phyloP scores from a whole-genome alignment of 2,329 filamentous ascomycete species.

The Fusarium aywerte region DNA sequence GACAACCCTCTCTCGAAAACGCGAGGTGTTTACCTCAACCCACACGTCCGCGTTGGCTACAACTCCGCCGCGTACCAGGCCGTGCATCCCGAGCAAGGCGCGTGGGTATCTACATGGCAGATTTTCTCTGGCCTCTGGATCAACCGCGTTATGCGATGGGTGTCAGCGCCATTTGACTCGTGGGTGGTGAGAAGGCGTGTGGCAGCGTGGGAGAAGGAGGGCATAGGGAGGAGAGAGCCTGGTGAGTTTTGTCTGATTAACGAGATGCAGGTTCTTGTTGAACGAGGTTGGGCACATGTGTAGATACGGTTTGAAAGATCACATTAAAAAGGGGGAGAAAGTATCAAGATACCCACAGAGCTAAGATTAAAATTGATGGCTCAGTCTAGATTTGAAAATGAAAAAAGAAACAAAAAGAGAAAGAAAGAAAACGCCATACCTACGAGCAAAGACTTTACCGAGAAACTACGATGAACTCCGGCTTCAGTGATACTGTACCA shows the following conservation, averaged over 20 bases:
- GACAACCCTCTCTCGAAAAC: conserved; percentile 69
- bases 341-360: conserved; percentile 27
- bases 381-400: background rate
- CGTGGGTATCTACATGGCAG: conserved; percentile 61
- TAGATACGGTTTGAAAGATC: background rate
- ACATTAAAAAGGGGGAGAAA: background rate
- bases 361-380: background rate
- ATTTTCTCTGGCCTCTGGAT: conserved; percentile 67
- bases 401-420: too few species aligned
- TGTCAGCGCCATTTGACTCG: conserved; percentile 43
- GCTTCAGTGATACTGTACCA: background rate
- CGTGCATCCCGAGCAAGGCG: conserved; percentile 53
- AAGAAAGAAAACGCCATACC: background rate
- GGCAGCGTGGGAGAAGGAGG: conserved; percentile 52
- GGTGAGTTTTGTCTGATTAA: conserved; percentile 67
- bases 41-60: conserved; percentile 75
- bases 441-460: background rate
- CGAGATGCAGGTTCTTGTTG: conserved; percentile 69
- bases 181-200: conserved; percentile 54
- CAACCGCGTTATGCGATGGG: conserved; percentile 64
- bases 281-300: conserved; percentile 68
- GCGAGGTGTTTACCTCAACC: conserved; percentile 74
- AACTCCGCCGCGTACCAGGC: conserved; percentile 62
- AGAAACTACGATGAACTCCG: background rate
- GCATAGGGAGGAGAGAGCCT: conserved; percentile 53